Base-by-base conservation (phyloP, 2,329 filamentous ascomycete genomes). In the Ceratocystiopsis minuta region DNA sequence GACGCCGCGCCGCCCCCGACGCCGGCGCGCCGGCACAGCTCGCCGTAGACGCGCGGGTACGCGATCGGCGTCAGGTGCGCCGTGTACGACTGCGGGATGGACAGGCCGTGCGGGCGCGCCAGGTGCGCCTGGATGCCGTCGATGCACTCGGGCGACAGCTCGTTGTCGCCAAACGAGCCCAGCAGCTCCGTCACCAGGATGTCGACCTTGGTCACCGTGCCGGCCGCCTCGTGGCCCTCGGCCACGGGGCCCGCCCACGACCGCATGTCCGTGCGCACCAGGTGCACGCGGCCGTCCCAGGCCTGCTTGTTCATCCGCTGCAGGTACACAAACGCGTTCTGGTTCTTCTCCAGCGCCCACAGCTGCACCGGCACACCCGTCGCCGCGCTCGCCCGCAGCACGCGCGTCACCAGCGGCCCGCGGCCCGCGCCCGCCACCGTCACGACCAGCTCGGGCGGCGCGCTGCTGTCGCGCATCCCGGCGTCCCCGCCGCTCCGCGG, bases 301-400 rank as follows among this genome's bases (percentile, higher is more conserved):
- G 76, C 68, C 16, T 70, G 73, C 48, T 78, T 68, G 54, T 96
- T 96, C 55, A 92, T 85, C 18, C 83, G 72, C 47, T 94, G 76
- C 3, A 98, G 72, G 49, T 95, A 78, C 7, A 98, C 87, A 56
- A 88, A 96, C 1, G 90, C 90, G 54, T 98, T 96, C 4, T 85
- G 90, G 59, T 98, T 98, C 69, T 98, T 98, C 61, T 98, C 90
- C 4, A 98, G 75, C 0, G 84, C 90, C 77, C 86, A 96, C 37
- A 92, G 71, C 50, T 87, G 78, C 40, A 96, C 80, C 16, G 75
- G 67, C 4, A 95, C 78, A 2, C 79, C 78, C 1, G 85, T 80
- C 15, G 66, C 69, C 47, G 77, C 68, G 52, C 85, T 88, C 13
- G 90, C 92, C 46, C 75, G 75, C 20, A 98, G 63, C 1, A 85